phyloP scores from a whole-genome alignment of 768 basidiomycete genomes.

The Auricularia sp. region DNA sequence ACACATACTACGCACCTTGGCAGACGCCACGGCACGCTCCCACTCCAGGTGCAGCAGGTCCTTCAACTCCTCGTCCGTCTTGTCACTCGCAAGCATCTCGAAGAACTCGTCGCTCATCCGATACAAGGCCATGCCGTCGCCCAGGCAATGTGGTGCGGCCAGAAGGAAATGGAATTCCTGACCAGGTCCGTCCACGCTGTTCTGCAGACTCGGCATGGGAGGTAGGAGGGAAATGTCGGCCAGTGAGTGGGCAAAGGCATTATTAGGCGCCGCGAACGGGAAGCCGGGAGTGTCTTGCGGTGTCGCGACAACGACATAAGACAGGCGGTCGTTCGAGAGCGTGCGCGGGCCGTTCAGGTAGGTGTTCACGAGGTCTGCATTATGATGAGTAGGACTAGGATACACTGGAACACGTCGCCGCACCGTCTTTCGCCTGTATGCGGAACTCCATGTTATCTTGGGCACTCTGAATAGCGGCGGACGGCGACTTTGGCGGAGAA shows the following conservation, averaged over 20 bases:
- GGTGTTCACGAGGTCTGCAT: conserved; percentile 37
- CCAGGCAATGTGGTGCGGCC: conserved; percentile 70
- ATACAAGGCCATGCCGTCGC: conserved; percentile 83
- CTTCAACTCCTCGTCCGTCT: background rate
- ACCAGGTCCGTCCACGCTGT: conserved; percentile 8
- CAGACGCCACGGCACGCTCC: conserved; percentile 4
- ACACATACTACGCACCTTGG: background rate
- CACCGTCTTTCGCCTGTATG: conserved; percentile 45
- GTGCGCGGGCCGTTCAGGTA: conserved; percentile 75
- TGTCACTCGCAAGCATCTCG: conserved; percentile 32
- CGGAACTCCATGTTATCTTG: conserved; percentile 40
- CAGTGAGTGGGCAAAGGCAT: background rate
- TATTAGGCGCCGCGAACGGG: background rate
- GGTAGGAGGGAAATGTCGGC: background rate
- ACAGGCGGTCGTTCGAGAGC: conserved; percentile 54
- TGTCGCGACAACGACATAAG: conserved; percentile 39
- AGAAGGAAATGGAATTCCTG: conserved; percentile 53
- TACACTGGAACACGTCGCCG: conserved; percentile 7
- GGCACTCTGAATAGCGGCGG: conserved; percentile 39
- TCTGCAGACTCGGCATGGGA: background rate
- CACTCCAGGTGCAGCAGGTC: conserved; percentile 24
- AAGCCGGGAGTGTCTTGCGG: conserved; percentile 5
- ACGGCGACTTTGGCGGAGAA: conserved; percentile 30
- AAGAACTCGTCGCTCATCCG: conserved; percentile 76
- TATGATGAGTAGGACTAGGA: too few relatives aligned